Evolutionary conservation across 345 rosid species (phyloP).

Genomic region (Carallia brachiata): DNA sequence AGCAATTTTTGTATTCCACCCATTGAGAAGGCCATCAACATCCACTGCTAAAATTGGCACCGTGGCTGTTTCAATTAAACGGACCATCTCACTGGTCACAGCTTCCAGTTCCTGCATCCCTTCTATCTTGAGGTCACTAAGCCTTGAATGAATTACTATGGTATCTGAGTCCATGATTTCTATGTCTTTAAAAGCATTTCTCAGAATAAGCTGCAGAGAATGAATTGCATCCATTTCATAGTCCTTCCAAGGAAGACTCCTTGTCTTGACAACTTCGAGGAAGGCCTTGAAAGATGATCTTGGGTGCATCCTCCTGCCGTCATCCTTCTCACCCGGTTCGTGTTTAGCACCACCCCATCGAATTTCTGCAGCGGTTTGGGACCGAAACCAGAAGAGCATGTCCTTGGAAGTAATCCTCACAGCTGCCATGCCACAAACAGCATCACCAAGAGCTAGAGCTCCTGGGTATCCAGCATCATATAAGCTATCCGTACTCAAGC

Average conservation of each 20-base stretch:
- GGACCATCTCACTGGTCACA: conserved; percentile 93
- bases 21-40: conserved; percentile 81
- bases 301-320: conserved; percentile 87
- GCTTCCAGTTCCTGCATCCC: conserved; percentile 92
- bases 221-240: conserved; percentile 97
- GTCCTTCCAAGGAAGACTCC: conserved; percentile 95
- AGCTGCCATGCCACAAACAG: conserved; percentile 97
- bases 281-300: conserved; percentile 97
- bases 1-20: conserved; percentile 91
- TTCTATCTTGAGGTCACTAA: conserved; percentile 70
- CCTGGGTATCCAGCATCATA: conserved; percentile 84
- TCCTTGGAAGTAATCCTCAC: conserved; percentile 77
- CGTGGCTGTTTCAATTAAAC: conserved; percentile 85
- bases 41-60: conserved; percentile 93
- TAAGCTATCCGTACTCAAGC: conserved; percentile 91
- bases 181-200: conserved; percentile 68
- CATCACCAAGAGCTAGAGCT: conserved; percentile 63
- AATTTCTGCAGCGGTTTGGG: conserved; percentile 78
- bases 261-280: conserved; percentile 77
- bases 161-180: conserved; percentile 44
- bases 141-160: conserved; percentile 53
- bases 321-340: conserved; percentile 72
- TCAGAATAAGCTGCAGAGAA: conserved; percentile 88
- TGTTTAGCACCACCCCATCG: conserved; percentile 98
- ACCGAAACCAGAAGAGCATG: conserved; percentile 91